These are phyloP conservation scores for Leishmania tropica DNA, from an alignment of 208 protist genomes.

Conservation along the genomic window DNA sequence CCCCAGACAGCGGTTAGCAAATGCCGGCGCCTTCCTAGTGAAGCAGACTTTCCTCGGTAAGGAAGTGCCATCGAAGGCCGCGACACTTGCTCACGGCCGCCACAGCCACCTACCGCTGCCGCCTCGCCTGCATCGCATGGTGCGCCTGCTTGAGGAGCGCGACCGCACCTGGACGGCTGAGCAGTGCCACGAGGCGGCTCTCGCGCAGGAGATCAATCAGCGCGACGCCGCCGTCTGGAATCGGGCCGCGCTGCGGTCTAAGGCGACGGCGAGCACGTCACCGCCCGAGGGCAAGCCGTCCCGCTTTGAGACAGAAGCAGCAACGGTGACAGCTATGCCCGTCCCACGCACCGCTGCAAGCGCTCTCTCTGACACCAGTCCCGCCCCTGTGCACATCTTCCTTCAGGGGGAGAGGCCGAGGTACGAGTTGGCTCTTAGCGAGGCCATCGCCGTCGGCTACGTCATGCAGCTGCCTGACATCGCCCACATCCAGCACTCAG, in stretches of 20 bases:
- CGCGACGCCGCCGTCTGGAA: conserved; percentile 33
- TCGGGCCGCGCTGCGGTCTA: conserved; percentile 18
- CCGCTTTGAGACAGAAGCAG: no score
- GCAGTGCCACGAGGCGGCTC: conserved; percentile 37
- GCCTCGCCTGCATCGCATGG: conserved; percentile 41
- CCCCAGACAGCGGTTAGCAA: conserved; percentile 2
- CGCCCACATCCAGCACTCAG: conserved; percentile 71
- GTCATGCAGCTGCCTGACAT: conserved; percentile 80
- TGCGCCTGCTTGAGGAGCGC: conserved; percentile 42
- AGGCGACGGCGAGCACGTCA: background rate
- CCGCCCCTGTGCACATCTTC: conserved; percentile 79
- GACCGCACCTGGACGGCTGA: conserved; percentile 46
- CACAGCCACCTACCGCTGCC: conserved; percentile 11
- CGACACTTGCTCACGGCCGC: background rate
- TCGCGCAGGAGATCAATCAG: conserved; percentile 36
- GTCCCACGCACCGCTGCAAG: background rate
- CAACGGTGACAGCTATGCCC: background rate
- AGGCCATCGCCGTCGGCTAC: conserved; percentile 77
- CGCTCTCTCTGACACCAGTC: conserved; percentile 10
- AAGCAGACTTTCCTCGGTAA: conserved; percentile 16
- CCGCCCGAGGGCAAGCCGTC: background rate
- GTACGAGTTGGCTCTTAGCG: conserved; percentile 64
- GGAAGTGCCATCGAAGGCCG: background rate
- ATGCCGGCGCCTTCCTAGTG: conserved; percentile 37
- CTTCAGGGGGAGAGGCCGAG: conserved; percentile 56